phyloP scores from a whole-genome alignment of 768 basidiomycete genomes.

The Trametes maxima region DNA sequence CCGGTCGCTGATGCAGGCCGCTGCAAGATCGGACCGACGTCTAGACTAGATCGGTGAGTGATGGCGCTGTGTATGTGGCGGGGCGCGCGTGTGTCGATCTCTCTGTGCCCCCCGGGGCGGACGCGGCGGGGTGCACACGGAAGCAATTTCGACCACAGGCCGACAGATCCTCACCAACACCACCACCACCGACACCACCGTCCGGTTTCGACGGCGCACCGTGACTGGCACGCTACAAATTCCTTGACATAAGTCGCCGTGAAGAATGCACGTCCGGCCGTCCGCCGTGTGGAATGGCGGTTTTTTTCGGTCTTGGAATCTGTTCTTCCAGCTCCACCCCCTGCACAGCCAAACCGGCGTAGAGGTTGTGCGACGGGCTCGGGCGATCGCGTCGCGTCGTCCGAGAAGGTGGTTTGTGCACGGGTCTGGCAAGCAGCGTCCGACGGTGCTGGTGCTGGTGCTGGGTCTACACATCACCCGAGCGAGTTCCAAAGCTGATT shows the following conservation, averaged over 20 bases:
- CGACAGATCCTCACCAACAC: neutral
- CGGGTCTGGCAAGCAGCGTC: neutral
- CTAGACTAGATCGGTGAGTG: neutral
- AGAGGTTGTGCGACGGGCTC: neutral
- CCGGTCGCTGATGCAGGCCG: too few species aligned
- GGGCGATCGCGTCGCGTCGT: neutral
- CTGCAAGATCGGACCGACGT: too few species aligned
- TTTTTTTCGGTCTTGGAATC: neutral
- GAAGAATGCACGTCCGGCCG: neutral
- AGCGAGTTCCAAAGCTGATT: neutral
- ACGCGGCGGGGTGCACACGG: conserved; percentile 8
- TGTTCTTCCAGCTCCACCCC: conserved; percentile 4
- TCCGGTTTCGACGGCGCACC: neutral
- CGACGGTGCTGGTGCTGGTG: neutral
- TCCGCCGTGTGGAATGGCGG: neutral
- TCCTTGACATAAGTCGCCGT: neutral
- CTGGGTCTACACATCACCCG: conserved; percentile 1
- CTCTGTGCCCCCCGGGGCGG: neutral
- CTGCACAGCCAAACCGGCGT: conserved; percentile 15
- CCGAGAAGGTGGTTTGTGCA: neutral
- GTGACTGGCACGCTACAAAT: neutral
- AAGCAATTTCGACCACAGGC: neutral
- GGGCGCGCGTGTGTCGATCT: neutral
- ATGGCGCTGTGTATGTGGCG: neutral
- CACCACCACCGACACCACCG: too few species aligned